phyloP scores from a whole-genome alignment of 2,329 filamentous ascomycete species.

The Chlorencoelia australis region DNA sequence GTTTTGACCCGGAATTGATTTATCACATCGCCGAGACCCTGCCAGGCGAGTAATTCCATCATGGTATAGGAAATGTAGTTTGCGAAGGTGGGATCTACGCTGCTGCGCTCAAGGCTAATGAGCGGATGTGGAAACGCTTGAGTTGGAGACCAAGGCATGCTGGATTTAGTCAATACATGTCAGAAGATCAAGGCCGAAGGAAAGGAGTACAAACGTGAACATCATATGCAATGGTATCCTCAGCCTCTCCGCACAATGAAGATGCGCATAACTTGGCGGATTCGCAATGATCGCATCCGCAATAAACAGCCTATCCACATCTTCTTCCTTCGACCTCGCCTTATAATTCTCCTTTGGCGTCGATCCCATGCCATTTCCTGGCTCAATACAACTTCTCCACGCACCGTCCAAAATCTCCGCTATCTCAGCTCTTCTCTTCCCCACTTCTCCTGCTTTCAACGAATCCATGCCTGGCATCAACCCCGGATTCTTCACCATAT shows the following conservation, averaged over 20 bases:
- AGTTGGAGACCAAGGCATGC: conserved; percentile 70
- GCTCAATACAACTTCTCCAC: conserved; percentile 69
- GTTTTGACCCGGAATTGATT: conserved; percentile 64
- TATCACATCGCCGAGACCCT: conserved; percentile 72
- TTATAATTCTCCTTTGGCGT: too few species aligned
- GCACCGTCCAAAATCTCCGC: conserved; percentile 76
- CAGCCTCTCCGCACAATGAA: conserved; percentile 70
- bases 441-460: conserved; percentile 64
- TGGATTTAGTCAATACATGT: too few species aligned
- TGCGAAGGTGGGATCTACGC: conserved; percentile 61
- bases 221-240: conserved; percentile 74
- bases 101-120: conserved; percentile 63
- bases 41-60: conserved; percentile 85
- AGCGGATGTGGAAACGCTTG: conserved; percentile 62
- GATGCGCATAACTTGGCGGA: conserved; percentile 66
- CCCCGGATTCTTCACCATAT: conserved; percentile 74
- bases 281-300: conserved; percentile 81
- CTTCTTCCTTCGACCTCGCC: conserved; percentile 57
- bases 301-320: conserved; percentile 51
- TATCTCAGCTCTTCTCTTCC: conserved; percentile 57
- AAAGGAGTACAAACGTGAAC: conserved; percentile 88
- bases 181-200: too few species aligned
- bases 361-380: conserved; percentile 6
- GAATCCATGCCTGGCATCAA: conserved; percentile 66
- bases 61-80: conserved; percentile 76